phyloP scores from a whole-genome alignment of 495 filamentous ascomycete genomes.

The Durotheca rogersii region DNA sequence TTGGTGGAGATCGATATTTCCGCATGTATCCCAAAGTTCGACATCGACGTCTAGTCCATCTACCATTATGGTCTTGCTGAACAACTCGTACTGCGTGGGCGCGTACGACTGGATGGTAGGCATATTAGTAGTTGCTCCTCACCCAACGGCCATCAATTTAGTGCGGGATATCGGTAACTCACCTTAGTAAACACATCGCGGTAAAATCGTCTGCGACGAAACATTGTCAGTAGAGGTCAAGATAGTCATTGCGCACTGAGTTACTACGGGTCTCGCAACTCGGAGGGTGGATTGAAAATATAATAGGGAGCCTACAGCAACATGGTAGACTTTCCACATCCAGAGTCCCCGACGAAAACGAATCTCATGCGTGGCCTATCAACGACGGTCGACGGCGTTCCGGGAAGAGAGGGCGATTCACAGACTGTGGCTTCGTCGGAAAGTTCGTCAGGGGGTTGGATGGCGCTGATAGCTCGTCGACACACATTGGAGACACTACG shows the following conservation, averaged over 20 bases:
- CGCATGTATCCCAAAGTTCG: constrained; percentile 38
- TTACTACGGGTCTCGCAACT: background rate
- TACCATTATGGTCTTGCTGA: constrained; percentile 18
- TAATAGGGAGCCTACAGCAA: constrained; percentile 27
- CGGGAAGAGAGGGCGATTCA: constrained; percentile 2
- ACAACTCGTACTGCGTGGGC: constrained; percentile 28
- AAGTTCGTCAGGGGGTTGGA: background rate
- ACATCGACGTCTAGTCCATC: constrained; percentile 24
- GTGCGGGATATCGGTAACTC: background rate
- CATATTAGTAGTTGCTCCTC: background rate
- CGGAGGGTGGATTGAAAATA: too few relatives aligned
- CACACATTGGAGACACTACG: constrained; percentile 18
- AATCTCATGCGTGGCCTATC: constrained; percentile 33
- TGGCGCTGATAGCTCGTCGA: background rate
- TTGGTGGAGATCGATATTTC: constrained; percentile 23
- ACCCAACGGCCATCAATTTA: background rate
- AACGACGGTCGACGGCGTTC: constrained; percentile 7
- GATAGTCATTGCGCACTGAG: background rate
- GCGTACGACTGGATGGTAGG: constrained; percentile 4
- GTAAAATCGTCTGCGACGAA: constrained; percentile 24
- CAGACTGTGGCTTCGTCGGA: background rate
- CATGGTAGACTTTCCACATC: constrained; percentile 32
- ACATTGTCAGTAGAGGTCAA: constrained; percentile 2
- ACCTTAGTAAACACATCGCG: constrained; percentile 19
- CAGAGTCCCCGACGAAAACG: constrained; percentile 30